phyloP scores from a whole-genome alignment of 805 yeast genomes.

The Nakazawaea wickerhamii region DNA sequence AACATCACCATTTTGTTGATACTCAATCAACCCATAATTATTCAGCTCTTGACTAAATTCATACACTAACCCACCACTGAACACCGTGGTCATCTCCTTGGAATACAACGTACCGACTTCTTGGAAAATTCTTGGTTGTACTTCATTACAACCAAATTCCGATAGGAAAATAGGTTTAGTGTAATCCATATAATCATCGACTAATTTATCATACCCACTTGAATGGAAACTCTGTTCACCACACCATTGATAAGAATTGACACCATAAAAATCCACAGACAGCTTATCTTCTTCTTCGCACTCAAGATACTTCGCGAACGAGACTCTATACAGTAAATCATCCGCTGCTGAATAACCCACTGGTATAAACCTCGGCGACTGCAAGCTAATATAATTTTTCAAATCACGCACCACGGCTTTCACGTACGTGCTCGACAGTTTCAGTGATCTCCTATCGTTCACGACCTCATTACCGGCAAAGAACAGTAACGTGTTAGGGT shows the following conservation, averaged over 20 bases:
- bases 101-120: slow-evolving; percentile 72
- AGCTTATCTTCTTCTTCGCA: slow-evolving; percentile 57
- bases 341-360: slow-evolving; percentile 98
- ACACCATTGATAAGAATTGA: slow-evolving; percentile 80
- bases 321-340: slow-evolving; percentile 68
- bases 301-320: slow-evolving; percentile 75
- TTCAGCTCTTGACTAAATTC: slow-evolving; percentile 77
- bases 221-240: slow-evolving; percentile 79
- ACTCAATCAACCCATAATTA: slow-evolving; percentile 68
- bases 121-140: slow-evolving; percentile 71
- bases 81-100: slow-evolving; percentile 63
- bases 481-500: slow-evolving; percentile 84
- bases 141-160: slow-evolving; percentile 86
- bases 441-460: slow-evolving; percentile 71
- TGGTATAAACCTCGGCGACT: slow-evolving; percentile 66
- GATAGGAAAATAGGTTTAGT: slow-evolving; percentile 81
- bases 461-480: slow-evolving; percentile 91
- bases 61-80: slow-evolving; percentile 82
- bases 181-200: slow-evolving; percentile 62
- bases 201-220: slow-evolving; percentile 70
- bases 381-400: slow-evolving; percentile 57
- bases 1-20: slow-evolving; percentile 36
- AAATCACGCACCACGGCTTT: slow-evolving; percentile 79
- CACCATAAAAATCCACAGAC: slow-evolving; percentile 72
- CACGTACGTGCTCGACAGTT: slow-evolving; percentile 64